Percentiles rank a stretch among this genome's conserved stretches.
These are phyloP conservation scores for Trichosporon coremiiforme DNA, from an alignment of 1,284 basidiomycete genomes.

Conservation along the genomic window DNA sequence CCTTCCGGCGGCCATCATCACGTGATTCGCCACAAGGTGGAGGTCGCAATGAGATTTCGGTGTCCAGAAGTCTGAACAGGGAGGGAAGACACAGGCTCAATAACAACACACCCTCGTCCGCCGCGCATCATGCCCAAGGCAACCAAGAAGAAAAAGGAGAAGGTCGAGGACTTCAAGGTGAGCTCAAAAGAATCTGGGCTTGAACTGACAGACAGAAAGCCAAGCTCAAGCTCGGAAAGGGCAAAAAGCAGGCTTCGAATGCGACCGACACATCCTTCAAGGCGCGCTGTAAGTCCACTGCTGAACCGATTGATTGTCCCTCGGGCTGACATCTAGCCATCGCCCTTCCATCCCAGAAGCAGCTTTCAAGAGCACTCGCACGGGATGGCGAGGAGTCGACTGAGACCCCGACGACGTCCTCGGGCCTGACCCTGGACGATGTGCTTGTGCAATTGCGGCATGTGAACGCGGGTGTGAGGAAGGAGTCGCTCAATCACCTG, in stretches of 20 bases:
- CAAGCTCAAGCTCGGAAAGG: constrained; percentile 93
- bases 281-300: constrained; percentile 68
- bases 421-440: constrained; percentile 76
- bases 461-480: constrained; percentile 73
- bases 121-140: constrained; percentile 73
- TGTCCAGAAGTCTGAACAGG: constrained; percentile 1
- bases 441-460: constrained; percentile 79
- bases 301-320: constrained; percentile 23
- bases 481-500: constrained; percentile 79
- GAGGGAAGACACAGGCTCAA: neutral
- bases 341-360: constrained; percentile 79
- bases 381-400: constrained; percentile 59
- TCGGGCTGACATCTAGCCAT: constrained; percentile 65
- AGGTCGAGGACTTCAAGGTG: constrained; percentile 84
- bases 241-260: constrained; percentile 79
- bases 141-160: constrained; percentile 80
- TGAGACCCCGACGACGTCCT: constrained; percentile 68
- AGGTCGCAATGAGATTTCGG: constrained; percentile 9
- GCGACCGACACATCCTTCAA: constrained; percentile 95
- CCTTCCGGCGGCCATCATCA: neutral
- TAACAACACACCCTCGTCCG: neutral
- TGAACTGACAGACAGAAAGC: constrained; percentile 69
- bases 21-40: constrained; percentile 16
- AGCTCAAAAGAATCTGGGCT: constrained; percentile 26
- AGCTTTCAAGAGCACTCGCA: constrained; percentile 44